A percentile compares a stretch with the other conserved stretches of the same genome.
These are phyloP conservation scores for Mrakia gelida DNA, from an alignment of 768 basidiomycete genomes.

Conservation along the genomic window DNA sequence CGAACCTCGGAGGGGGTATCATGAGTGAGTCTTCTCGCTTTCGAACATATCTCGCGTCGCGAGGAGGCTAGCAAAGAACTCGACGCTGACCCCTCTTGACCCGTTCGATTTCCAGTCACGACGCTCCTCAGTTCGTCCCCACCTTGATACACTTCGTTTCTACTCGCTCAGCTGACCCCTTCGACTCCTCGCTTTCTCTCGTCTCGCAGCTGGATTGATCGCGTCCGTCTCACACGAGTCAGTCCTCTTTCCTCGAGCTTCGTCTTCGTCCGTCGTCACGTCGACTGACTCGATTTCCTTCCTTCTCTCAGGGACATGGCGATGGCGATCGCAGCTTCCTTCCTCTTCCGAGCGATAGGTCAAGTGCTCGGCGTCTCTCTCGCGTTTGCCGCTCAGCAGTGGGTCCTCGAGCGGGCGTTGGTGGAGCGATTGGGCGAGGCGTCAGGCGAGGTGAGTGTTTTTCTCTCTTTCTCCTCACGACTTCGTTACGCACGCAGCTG, in stretches of 20 bases:
- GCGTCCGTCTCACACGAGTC: not conserved
- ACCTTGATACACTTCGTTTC: not conserved
- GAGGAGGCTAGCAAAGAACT: too few relatives aligned
- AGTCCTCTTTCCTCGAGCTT: not conserved
- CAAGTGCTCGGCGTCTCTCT: constrained; percentile 41
- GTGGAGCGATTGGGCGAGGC: not conserved
- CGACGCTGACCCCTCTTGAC: too few relatives aligned
- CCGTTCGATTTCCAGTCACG: too few relatives aligned
- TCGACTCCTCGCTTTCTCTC: too few relatives aligned
- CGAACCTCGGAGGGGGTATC: constrained; percentile 12
- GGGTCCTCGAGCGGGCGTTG: constrained; percentile 28
- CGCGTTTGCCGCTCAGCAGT: constrained; percentile 40
- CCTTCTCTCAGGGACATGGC: constrained; percentile 32
- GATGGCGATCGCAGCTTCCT: constrained; percentile 41
- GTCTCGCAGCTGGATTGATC: not conserved
- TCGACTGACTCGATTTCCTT: not conserved
- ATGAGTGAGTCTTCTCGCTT: not conserved
- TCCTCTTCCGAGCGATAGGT: constrained; percentile 40
- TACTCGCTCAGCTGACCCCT: not conserved
- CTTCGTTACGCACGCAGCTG: too few relatives aligned
- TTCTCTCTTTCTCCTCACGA: not conserved
- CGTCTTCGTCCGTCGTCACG: not conserved
- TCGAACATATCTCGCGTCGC: too few relatives aligned
- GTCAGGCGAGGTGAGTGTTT: not conserved
- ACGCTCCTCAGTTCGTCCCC: not conserved